Conservation (phyloP, 768 basidiomycete genomes). For the Daedalea quercina region DNA sequence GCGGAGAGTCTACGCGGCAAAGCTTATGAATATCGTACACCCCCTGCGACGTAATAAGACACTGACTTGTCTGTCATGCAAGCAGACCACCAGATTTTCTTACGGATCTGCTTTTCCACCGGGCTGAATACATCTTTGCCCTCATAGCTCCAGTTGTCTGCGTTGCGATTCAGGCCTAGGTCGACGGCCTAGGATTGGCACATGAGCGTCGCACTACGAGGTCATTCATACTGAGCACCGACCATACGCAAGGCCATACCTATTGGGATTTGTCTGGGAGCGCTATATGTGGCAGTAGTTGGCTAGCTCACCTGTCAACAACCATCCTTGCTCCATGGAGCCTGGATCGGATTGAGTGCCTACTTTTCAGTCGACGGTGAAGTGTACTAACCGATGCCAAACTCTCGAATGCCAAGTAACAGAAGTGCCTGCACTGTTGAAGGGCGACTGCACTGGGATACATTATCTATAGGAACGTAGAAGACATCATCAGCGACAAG, state of each 20-base stretch:
- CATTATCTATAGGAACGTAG: conserved; percentile 37
- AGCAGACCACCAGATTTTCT: conserved; percentile 79
- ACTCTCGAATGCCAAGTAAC: conserved; percentile 76
- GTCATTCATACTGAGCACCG: conserved; percentile 7
- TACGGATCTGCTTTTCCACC: conserved; percentile 61
- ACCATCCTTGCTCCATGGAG: conserved; percentile 81
- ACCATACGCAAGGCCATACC: conserved; percentile 72
- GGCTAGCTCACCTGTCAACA: conserved; percentile 50
- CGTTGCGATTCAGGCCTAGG: conserved; percentile 73
- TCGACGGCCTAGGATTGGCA: conserved; percentile 55
- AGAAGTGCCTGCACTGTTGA: conserved; percentile 79
- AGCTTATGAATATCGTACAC: not conserved
- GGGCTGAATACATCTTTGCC: conserved; percentile 53
- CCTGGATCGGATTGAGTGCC: conserved; percentile 20
- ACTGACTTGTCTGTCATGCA: conserved; percentile 64
- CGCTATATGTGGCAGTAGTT: not conserved
- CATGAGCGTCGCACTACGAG: not conserved
- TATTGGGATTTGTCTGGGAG: not conserved
- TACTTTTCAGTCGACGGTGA: not conserved
- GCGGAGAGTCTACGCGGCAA: conserved; percentile 49
- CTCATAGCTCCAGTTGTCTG: conserved; percentile 61
- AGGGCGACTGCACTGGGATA: conserved; percentile 60
- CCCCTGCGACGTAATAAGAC: not conserved
- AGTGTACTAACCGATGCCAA: conserved; percentile 59
- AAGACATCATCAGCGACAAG: not conserved